Evolutionary conservation across 1,284 basidiomycete genomes (phyloP).

Genomic region (Trichosporon asahii): DNA sequence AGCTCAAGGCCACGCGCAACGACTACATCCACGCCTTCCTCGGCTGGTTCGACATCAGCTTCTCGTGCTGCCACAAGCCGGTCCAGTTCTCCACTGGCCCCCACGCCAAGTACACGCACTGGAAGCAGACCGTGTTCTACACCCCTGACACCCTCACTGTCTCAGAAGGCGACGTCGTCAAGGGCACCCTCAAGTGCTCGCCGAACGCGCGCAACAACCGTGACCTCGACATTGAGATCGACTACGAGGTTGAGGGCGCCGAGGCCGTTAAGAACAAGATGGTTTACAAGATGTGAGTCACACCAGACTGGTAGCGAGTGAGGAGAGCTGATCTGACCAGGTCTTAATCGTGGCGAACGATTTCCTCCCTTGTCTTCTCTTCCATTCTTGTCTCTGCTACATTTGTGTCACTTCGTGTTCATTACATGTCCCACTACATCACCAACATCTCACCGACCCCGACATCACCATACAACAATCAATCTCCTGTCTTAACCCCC

Average conservation of each 20-base stretch:
- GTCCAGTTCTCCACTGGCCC: conserved; percentile 93
- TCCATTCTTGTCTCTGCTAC: background rate
- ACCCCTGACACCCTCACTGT: conserved; percentile 66
- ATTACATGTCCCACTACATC: background rate
- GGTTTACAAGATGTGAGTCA: conserved; percentile 55
- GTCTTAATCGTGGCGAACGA: conserved; percentile 30
- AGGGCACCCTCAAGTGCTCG: conserved; percentile 68
- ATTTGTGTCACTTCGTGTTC: background rate
- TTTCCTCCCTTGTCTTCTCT: background rate
- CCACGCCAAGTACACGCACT: conserved; percentile 93
- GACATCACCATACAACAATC: conserved; percentile 12
- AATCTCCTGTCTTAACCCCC: background rate
- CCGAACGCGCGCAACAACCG: conserved; percentile 88
- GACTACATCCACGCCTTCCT: conserved; percentile 99
- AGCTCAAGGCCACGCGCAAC: conserved; percentile 77
- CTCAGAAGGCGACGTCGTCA: conserved; percentile 66
- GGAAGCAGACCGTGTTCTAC: conserved; percentile 98
- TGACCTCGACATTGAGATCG: conserved; percentile 82
- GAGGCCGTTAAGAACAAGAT: conserved; percentile 46
- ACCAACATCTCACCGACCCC: background rate
- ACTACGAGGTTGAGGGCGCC: conserved; percentile 61
- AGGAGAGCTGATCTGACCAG: conserved; percentile 42
- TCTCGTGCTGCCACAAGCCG: conserved; percentile 94
- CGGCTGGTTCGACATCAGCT: conserved; percentile 97
- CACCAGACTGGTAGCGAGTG: background rate